Conservation (phyloP, 1,284 basidiomycete species). For the Fomes fomentarius region DNA sequence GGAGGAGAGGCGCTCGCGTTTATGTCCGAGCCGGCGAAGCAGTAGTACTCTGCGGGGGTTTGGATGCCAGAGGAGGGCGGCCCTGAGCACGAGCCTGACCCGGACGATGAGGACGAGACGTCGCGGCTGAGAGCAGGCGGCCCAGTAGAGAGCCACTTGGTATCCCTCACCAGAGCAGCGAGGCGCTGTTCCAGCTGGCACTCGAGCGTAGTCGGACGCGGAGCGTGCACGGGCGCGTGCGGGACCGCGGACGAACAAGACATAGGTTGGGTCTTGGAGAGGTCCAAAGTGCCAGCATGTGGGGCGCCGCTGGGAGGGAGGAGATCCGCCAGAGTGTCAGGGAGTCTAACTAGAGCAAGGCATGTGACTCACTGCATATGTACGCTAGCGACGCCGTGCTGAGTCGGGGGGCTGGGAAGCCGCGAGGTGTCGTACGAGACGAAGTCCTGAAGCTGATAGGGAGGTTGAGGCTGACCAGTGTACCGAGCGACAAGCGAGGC, state of each 20-base stretch:
- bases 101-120: slow-evolving; percentile 10
- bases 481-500: too few relatives aligned
- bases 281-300: not conserved
- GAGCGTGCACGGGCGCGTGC: not conserved
- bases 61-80: too few relatives aligned
- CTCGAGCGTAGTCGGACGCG: not conserved
- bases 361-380: too few relatives aligned
- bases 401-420: too few relatives aligned
- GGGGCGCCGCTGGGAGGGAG: too few relatives aligned
- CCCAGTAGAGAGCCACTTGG: not conserved
- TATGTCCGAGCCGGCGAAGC: not conserved
- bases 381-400: too few relatives aligned
- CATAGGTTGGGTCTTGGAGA: not conserved
- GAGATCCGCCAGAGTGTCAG: too few relatives aligned
- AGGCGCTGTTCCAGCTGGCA: not conserved
- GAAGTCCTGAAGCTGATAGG: too few relatives aligned
- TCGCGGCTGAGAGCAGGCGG: slow-evolving; percentile 10
- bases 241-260: not conserved
- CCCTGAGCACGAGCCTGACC: not conserved
- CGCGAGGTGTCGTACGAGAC: too few relatives aligned
- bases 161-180: not conserved
- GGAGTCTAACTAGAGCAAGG: too few relatives aligned
- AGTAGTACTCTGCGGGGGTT: slow-evolving; percentile 11
- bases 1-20: not conserved
- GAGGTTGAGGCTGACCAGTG: too few relatives aligned